Conservation (phyloP, 257 asterid genomes). For the Solanum sejunctum region DNA sequence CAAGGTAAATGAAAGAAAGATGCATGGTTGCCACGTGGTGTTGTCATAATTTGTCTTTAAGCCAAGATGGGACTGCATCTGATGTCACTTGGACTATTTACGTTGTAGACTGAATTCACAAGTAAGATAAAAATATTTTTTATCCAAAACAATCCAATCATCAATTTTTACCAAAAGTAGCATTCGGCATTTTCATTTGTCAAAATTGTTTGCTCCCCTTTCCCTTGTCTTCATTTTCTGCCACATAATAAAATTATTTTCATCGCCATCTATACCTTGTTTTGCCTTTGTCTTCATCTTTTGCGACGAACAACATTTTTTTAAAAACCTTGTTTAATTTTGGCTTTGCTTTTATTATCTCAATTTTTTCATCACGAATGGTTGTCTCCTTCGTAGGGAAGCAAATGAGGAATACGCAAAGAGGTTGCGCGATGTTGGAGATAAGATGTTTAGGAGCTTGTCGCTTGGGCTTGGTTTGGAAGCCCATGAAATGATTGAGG, state of each 20-base stretch:
- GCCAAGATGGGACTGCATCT: not conserved
- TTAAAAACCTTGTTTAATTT: no score
- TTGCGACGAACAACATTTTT: no score
- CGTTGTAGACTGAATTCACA: not conserved
- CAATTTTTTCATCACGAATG: no score
- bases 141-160: no score
- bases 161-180: no score
- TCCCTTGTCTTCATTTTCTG: no score
- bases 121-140: not conserved
- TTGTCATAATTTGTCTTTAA: not conserved
- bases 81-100: not conserved
- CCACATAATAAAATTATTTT: no score
- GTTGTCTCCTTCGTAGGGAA: conserved; percentile 21
- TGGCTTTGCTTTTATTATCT: no score
- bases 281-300: no score
- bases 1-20: not conserved
- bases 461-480: conserved; percentile 59
- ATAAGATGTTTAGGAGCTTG: conserved; percentile 30
- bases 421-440: conserved; percentile 33
- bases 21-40: not conserved
- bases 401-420: conserved; percentile 47
- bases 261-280: no score
- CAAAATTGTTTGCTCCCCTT: no score
- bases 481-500: conserved; percentile 33
- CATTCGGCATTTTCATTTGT: no score